Conservation (phyloP, 23 red algal genomes). For the Gracilaria vermiculophylla region DNA sequence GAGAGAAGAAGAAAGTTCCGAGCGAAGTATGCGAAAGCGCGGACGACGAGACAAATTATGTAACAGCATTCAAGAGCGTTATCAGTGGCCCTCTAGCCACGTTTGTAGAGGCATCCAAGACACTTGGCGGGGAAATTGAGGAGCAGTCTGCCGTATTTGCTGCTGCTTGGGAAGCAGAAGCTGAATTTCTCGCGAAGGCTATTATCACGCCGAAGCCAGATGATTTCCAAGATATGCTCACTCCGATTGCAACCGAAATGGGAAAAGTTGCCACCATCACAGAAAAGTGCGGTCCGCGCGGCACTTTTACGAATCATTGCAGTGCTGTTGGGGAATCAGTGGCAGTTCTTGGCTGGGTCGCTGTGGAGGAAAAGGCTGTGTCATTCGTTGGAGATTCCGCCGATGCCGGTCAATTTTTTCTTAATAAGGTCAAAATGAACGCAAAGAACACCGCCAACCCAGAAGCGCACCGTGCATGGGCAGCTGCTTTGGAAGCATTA, state of each 20-base stretch:
- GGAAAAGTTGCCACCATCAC: conserved; percentile 28
- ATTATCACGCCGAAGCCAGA: conserved; percentile 51
- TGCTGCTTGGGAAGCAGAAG: conserved; percentile 52
- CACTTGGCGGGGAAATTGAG: conserved; percentile 52
- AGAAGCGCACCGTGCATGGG: conserved; percentile 50
- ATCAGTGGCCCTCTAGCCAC: conserved; percentile 58
- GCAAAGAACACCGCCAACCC: conserved; percentile 71
- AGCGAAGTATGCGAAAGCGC: background rate
- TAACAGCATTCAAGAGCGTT: conserved; percentile 42
- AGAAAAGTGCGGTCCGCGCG: conserved; percentile 44
- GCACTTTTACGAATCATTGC: conserved; percentile 56
- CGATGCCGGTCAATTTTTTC: conserved; percentile 62
- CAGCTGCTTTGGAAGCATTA: conserved; percentile 39
- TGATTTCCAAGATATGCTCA: conserved; percentile 65
- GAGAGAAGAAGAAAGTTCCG: background rate
- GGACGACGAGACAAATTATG: conserved; percentile 24
- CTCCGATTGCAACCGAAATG: conserved; percentile 66
- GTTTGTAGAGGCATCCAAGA: conserved; percentile 64
- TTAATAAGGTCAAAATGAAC: conserved; percentile 68
- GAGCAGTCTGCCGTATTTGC: conserved; percentile 26
- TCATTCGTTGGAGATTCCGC: conserved; percentile 68
- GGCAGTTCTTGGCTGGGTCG: conserved; percentile 73
- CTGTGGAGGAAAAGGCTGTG: conserved; percentile 68
- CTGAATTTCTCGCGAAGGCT: conserved; percentile 49
- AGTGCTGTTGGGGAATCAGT: conserved; percentile 71